A percentile compares a stretch with the other conserved stretches of the same genome.
Evolutionary conservation across 2,329 filamentous ascomycete species (phyloP).

Genomic region (Exophiala viscosa): DNA sequence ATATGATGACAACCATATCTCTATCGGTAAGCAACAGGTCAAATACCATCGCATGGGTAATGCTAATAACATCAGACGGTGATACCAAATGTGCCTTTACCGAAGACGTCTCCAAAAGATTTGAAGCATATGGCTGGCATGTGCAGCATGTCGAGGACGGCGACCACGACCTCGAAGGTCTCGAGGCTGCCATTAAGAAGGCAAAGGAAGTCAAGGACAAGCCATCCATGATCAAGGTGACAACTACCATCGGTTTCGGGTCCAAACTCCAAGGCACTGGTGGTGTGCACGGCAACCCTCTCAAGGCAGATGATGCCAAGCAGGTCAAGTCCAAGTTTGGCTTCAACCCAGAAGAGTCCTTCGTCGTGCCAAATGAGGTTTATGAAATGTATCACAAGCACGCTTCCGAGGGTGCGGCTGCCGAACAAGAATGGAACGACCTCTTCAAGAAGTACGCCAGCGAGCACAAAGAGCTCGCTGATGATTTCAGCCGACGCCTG

Average conservation of each 20-base stretch:
- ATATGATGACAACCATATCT: constrained; percentile 99
- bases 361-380: constrained; percentile 89
- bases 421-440: constrained; percentile 93
- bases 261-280: constrained; percentile 90
- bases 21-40: constrained; percentile 55
- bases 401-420: constrained; percentile 77
- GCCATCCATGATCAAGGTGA: constrained; percentile 93
- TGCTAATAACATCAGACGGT: constrained; percentile 59
- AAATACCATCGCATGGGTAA: neutral
- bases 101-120: constrained; percentile 90
- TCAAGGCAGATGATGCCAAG: constrained; percentile 92
- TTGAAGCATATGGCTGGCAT: constrained; percentile 98
- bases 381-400: constrained; percentile 88
- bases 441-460: constrained; percentile 80
- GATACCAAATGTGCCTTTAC: constrained; percentile 96
- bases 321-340: constrained; percentile 92
- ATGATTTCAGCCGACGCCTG: constrained; percentile 76
- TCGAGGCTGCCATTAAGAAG: constrained; percentile 83
- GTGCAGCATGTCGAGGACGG: constrained; percentile 78
- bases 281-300: constrained; percentile 91
- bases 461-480: constrained; percentile 73
- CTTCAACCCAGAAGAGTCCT: constrained; percentile 90
- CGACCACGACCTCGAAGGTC: constrained; percentile 79
- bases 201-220: constrained; percentile 89
- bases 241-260: constrained; percentile 95